These are phyloP conservation scores for Neurospora sp. DNA, from an alignment of 2,329 filamentous ascomycete genomes.

Conservation along the genomic window DNA sequence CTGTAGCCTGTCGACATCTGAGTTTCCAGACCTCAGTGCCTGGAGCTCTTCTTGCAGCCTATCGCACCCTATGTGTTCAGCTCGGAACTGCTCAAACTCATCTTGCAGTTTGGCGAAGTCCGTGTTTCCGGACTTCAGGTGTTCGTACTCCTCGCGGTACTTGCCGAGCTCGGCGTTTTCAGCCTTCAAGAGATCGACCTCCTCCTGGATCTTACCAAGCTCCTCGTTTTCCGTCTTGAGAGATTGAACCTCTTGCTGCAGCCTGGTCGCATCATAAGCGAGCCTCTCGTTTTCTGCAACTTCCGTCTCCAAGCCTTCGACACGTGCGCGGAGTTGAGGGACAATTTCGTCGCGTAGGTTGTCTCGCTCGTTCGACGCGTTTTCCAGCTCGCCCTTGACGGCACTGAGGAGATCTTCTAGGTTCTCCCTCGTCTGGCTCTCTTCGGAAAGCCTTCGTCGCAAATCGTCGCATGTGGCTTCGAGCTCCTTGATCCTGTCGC, in stretches of 20 bases:
- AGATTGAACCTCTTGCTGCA: conserved; percentile 75
- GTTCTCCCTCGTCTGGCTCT: conserved; percentile 79
- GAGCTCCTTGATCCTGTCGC: conserved; percentile 61
- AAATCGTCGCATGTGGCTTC: conserved; percentile 75
- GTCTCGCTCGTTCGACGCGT: conserved; percentile 78
- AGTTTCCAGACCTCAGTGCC: conserved; percentile 45
- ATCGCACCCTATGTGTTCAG: conserved; percentile 66
- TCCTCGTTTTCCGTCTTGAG: conserved; percentile 36
- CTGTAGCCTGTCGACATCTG: conserved; percentile 75
- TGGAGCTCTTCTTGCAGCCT: conserved; percentile 83
- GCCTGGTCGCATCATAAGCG: conserved; percentile 69
- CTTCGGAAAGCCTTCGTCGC: conserved; percentile 70
- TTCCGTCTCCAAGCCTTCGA: conserved; percentile 70
- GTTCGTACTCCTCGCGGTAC: background rate
- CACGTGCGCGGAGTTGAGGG: conserved; percentile 62
- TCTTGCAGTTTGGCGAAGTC: background rate
- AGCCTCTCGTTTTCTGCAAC: conserved; percentile 62
- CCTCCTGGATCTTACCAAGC: background rate
- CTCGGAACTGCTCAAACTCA: conserved; percentile 26
- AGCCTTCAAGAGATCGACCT: background rate
- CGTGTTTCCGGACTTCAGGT: background rate
- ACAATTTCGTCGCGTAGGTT: conserved; percentile 83
- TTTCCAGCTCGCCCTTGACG: conserved; percentile 72
- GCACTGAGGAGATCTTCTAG: conserved; percentile 86
- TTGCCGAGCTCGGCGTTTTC: background rate